Base-by-base conservation (phyloP, 2,329 filamentous ascomycete species). In the Cercospora sp. region DNA sequence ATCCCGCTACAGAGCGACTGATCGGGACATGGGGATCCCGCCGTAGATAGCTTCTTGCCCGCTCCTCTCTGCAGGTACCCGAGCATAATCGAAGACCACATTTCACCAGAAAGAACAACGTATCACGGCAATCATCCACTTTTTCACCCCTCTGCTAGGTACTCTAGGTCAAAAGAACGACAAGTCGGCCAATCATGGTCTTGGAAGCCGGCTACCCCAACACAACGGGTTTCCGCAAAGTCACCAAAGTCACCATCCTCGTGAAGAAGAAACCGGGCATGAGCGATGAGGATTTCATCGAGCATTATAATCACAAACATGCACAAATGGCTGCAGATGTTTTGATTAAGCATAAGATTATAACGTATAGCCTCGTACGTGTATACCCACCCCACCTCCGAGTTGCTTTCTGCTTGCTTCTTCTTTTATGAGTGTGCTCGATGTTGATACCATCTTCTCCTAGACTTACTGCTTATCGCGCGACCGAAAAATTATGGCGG, bases 251-350 rank as follows among this genome's bases (percentile, higher is more conserved):
- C 48, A 82, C 81, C 12, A 80, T 83, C 45, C 73, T 83, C 63
- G 77, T 83, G 60, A 82, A 82, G 73, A 83, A 83, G 75, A 83
- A 82, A 67, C 75, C 80, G 8, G 81, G 78, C 72, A 79, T 83
- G 75, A 80, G 77, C 55, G 81, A 83, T 69, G 79, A 72, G 5
- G 80, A 78, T 64, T 83, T 83, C 69, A 79, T 83, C 68, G 73
- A 80, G 31, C 80, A 83, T 68, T 83, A 83, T 77, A 83, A 83
- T 72, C 77, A 79, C 71, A 77, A 78, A 31, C 81, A 83, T 68
- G 81, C 81, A 8, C 79, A 81, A 64, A 75, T 79, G 66, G 82
- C 82, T 5, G 80, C 81, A 16, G 80, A 79, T 1, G 80, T 83
- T 10, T 73, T 83, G 36, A 75, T 80, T 66, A 79, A 79, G 45